Conservation (phyloP, 495 filamentous ascomycete species). For the Tuber aestivum region DNA sequence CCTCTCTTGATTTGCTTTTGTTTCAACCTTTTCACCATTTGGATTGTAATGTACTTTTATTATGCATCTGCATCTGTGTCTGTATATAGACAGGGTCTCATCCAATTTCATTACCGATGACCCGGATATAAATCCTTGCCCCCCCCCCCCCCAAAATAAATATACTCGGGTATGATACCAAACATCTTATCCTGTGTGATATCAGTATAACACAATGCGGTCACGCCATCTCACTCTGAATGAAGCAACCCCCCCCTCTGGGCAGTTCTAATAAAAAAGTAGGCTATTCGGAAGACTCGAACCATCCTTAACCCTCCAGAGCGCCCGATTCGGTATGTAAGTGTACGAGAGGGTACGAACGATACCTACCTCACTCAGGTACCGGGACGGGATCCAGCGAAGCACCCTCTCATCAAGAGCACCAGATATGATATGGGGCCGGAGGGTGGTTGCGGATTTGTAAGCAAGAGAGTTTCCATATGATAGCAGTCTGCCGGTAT, state of each 20-base stretch:
- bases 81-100: not conserved
- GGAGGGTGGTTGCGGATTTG: no score
- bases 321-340: no score
- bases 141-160: not conserved
- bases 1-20: not conserved
- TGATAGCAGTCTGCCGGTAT: no score
- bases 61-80: not conserved
- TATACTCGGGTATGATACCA: not conserved
- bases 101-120: no score
- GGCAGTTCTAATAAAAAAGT: not conserved
- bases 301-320: not conserved
- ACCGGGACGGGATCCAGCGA: no score
- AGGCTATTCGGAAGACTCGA: not conserved
- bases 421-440: no score
- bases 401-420: no score
- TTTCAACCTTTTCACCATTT: not conserved
- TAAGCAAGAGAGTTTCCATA: no score
- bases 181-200: not conserved
- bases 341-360: no score
- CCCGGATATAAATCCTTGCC: not conserved
- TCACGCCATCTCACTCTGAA: not conserved
- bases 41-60: not conserved
- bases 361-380: no score
- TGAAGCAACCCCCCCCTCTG: not conserved
- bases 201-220: not conserved